A percentile compares a stretch with the other conserved stretches of the same genome.
phyloP scores from a whole-genome alignment of 2,329 filamentous ascomycete species.

The Xylariaceae sp. region DNA sequence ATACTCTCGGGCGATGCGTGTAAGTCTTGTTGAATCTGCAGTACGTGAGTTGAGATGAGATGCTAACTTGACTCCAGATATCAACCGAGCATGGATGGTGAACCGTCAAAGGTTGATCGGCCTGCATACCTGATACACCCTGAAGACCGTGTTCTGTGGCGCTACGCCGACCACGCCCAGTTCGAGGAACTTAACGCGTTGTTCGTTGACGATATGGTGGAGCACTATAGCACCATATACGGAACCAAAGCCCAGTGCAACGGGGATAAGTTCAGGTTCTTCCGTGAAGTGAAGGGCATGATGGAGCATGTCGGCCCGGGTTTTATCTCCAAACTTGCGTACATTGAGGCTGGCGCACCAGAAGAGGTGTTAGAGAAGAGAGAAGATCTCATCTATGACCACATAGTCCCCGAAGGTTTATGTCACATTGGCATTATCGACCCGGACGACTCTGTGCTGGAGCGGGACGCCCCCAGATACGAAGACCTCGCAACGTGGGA shows the following conservation, averaged over 20 bases:
- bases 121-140: constrained; percentile 26
- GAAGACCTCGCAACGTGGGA: constrained; percentile 27
- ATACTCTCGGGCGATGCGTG: constrained; percentile 24
- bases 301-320: constrained; percentile 17
- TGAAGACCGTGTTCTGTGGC: constrained; percentile 31
- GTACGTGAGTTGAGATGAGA: neutral
- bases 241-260: constrained; percentile 11
- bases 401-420: constrained; percentile 17
- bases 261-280: constrained; percentile 9
- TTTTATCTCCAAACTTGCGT: constrained; percentile 11
- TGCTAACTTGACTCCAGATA: constrained; percentile 22
- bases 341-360: constrained; percentile 4
- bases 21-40: constrained; percentile 19
- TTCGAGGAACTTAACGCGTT: neutral
- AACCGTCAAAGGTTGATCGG: constrained; percentile 16
- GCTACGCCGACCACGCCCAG: constrained; percentile 15
- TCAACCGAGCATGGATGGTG: neutral
- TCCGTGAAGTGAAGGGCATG: constrained; percentile 18
- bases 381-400: constrained; percentile 12
- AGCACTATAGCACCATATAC: constrained; percentile 15
- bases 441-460: constrained; percentile 6
- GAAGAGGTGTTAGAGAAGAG: neutral
- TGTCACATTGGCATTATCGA: neutral
- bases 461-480: constrained; percentile 23
- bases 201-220: constrained; percentile 12